Base-by-base conservation (phyloP, 768 basidiomycete species). In the Sistotremastrum niveocremeum region DNA sequence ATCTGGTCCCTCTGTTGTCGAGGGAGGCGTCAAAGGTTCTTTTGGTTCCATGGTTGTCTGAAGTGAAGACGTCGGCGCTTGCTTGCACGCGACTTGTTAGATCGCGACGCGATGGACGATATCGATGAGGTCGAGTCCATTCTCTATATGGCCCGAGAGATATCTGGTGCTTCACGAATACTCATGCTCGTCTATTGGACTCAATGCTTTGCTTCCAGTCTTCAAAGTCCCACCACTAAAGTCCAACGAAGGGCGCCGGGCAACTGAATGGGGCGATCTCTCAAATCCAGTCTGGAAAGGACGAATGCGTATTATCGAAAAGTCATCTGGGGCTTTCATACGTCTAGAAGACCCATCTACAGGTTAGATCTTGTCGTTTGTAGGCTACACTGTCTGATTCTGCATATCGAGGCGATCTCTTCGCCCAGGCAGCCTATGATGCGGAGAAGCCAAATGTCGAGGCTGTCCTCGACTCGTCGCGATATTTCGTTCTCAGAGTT, bases 401-500 rank as follows among this genome's bases (percentile, higher is more conserved):
- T 9, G 46, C 39, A 44, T 49, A 35, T 61, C 85, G 87, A 20
- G 20, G 20, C 20, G 20, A 20, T 20, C 20, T 86, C 46, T 97
- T 97, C 66, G 93, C 93, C 38, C 80, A 76, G 52, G 79, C 89
- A 10, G 76, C 76, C 39, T 97, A 95, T 57, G 81, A 86, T 56
- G 70, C 79, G 10, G 64, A 73, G 39, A 79, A 77, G 48, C 86
- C 88, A 4, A 80, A 76, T 31, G 86, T 97, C n/a, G 91, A 97
- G 53, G 84, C 87, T n/a, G 90, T 93, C 10, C 70, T 95, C 30
- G 91, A 97, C 60, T 93, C 89, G 1, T 93, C 90, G 7, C 78
- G 91, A 41, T 97, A 97, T 60, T 97, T 97, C 58, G 91, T 94
- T 10, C 69, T 95, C 37, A 74, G 88, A 45, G 84, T 95, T 2